phyloP scores from a whole-genome alignment of 2,329 filamentous ascomycete species.

The Exophiala lecanii-corni region DNA sequence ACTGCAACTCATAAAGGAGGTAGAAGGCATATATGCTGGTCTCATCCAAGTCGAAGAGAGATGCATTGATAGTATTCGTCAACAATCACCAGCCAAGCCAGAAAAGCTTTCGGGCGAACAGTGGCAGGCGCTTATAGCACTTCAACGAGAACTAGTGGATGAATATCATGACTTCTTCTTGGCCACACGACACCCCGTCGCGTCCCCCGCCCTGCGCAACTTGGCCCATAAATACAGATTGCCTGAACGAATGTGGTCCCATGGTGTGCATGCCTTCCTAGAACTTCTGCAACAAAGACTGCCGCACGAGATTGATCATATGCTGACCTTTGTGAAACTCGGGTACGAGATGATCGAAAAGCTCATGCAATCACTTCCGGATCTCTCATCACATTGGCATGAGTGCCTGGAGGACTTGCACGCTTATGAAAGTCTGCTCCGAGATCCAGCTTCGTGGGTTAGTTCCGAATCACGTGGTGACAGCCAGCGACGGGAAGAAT shows the following conservation, averaged over 20 bases:
- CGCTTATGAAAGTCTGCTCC: too few relatives aligned
- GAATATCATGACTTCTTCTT: constrained; percentile 84
- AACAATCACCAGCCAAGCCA: constrained; percentile 34
- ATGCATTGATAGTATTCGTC: constrained; percentile 77
- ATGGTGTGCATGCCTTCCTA: not conserved
- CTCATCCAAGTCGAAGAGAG: constrained; percentile 65
- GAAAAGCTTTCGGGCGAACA: constrained; percentile 58
- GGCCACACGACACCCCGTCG: constrained; percentile 78
- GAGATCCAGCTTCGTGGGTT: too few relatives aligned
- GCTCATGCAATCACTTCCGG: not conserved
- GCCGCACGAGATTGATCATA: not conserved
- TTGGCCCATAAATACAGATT: constrained; percentile 79
- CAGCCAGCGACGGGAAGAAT: too few relatives aligned
- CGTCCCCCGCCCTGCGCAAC: constrained; percentile 60
- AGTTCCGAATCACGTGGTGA: too few relatives aligned
- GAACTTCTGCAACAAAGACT: not conserved
- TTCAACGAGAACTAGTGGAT: constrained; percentile 74
- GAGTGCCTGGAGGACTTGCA: not conserved
- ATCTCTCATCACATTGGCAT: not conserved
- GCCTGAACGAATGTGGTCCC: constrained; percentile 45
- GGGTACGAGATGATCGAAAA: not conserved
- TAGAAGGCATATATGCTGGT: constrained; percentile 56
- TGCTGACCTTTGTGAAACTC: not conserved
- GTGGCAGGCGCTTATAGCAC: constrained; percentile 75
- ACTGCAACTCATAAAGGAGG: constrained; percentile 72